Evolutionary conservation across 495 filamentous ascomycete species (phyloP).

Genomic region (Aspergillus kassunensis): DNA sequence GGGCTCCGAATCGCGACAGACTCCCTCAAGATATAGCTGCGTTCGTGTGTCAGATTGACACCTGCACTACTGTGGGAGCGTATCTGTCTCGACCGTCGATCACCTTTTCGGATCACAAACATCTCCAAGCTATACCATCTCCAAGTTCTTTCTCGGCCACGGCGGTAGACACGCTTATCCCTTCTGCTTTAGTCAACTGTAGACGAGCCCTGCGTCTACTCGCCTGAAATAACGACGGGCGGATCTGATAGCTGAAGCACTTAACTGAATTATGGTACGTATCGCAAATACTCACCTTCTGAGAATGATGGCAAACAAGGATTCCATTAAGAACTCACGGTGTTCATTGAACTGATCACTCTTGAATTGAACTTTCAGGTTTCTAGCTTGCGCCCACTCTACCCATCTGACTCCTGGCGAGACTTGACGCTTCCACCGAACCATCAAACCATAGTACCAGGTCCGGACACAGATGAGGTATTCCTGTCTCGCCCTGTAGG

Average conservation of each 20-base stretch:
- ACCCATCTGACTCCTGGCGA: not conserved
- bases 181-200: not conserved
- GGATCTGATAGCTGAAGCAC: not conserved
- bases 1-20: not conserved
- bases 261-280: not conserved
- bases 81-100: too few species aligned
- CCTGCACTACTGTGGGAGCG: too few species aligned
- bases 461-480: not conserved
- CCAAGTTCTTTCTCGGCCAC: not conserved
- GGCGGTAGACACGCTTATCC: not conserved
- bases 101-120: too few species aligned
- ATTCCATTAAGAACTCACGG: not conserved
- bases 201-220: not conserved
- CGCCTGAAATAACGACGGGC: not conserved
- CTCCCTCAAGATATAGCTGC: not conserved
- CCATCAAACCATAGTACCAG: not conserved
- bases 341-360: slow-evolving; percentile 7
- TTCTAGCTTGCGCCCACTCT: not conserved
- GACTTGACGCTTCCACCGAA: not conserved
- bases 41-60: too few species aligned
- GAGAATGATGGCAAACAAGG: not conserved
- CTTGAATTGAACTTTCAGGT: not conserved
- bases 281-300: not conserved
- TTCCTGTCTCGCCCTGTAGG: not conserved
- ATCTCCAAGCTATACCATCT: too few species aligned